Base-by-base conservation (phyloP, 1,139 yeast genomes). In the Citeromyces hawaiiensis region DNA sequence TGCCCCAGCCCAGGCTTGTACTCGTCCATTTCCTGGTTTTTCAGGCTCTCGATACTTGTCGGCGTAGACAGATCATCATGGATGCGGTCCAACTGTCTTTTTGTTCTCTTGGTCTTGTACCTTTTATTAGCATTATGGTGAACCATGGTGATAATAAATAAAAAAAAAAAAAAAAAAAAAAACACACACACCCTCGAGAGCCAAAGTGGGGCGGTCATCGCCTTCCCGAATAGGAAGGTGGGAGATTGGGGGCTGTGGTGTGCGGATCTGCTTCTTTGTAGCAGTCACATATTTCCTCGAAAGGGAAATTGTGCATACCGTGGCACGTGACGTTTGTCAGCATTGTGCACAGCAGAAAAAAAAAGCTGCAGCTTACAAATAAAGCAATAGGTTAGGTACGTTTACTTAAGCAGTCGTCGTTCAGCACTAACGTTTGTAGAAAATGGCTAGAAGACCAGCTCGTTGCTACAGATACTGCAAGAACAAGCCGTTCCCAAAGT, bases 391-490 rank as follows among this genome's bases (percentile, higher is more conserved):
- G 27, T 23, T 23, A 23, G 19, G 19, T 16, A 16, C 36, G 19
- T 34, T 15, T 17, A 34, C 36, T 34, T 16, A 18, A 34, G 19
- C 15, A 18, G 29, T 38, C 13, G n/a, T 18, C 35, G 19, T 15
- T 16, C 17, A 15, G 18, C 29, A 41, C 42, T 41, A 39, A 36
- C 43, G 27, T n/a, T 23, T 14, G 16, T 64, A 61, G 77, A 85
- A 81, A 68, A 91, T 91, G 98, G 97, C 98, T 70, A 88, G 98
- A 77, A 91, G 98, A 85, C 98, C 98, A 73, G 98, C 98, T 81
- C 86, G 97, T 82, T 91, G 98, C 81, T 91, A 91, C 96, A 87
- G 98, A 79, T 91, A 88, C 94, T 93, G 96, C 82, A 91, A 93
- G 86, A 93, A 93, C 95, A 91, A 91, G 81, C 98, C 99, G 63